Base-by-base conservation (phyloP, 352 stramenopile species). In the Phytophthora parvispora region DNA sequence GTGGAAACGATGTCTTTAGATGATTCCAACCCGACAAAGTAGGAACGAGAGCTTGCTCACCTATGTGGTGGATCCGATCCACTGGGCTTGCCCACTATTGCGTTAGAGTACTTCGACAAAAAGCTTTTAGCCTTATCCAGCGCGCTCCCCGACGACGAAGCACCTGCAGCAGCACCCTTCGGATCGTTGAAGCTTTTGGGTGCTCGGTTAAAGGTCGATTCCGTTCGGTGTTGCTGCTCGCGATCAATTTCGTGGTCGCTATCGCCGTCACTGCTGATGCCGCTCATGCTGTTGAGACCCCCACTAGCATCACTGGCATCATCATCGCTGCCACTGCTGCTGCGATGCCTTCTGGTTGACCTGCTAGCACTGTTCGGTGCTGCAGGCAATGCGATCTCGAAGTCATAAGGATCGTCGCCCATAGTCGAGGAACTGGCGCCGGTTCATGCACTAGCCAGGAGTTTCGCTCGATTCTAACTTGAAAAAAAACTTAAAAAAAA, bases 61-160 rank as follows among this genome's bases (percentile, higher is more conserved):
- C 40, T 66, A 28, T 36, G 8, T 29, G 38, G 28, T n/a, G 45
- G 31, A 22, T 72, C 74, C 3, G 61, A 64, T 9, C 62, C 42
- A 3, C 68, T 70, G 13, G 60, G 63, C 6, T 72, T 43, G 1
- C 51, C 43, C 1, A 32, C 36, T 20, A 49, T 28, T 66, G 77
- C 85, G 55, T 57, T 72, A 36, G 84, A 89, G 69, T 93, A 93
- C 65, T 89, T 93, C 22, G 85, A 91, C 36, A 93, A 64, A 57
- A 91, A 91, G 29, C 60, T 90, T 73, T 90, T 91, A 25, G 83
- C 83, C 55, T 87, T 91, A 66, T 93, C 85, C 20, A 93, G 61
- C 22, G 80, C 85, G 60, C 59, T 89, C 18, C 61, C 47, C 27
- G 52, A 56, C 24, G 52, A 56, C 8, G 55, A 65, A 1, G 48